phyloP scores from a whole-genome alignment of 129 eudicot genomes.

The Flaveria robusta region DNA sequence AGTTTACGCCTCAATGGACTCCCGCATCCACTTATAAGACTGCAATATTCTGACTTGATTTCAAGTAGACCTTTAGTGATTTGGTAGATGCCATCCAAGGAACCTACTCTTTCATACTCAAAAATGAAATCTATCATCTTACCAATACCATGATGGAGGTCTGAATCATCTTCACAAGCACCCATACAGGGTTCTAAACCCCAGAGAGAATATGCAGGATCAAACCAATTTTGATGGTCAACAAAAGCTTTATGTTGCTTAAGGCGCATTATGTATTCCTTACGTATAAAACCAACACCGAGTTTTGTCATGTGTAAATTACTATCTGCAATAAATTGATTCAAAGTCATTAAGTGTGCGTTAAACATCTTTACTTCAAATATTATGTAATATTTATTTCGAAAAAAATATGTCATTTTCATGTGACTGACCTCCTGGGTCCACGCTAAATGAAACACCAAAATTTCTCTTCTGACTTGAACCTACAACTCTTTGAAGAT shows the following conservation, averaged over 20 bases:
- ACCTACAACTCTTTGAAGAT: neutral
- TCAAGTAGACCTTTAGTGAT: neutral
- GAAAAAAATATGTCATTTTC: neutral
- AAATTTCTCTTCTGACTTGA: neutral
- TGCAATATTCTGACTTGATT: neutral
- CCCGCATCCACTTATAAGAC: no score
- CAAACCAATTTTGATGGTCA: no score
- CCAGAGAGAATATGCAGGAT: no score
- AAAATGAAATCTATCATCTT: neutral
- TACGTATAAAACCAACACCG: constrained; percentile 13
- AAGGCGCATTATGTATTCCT: neutral
- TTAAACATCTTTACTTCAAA: neutral
- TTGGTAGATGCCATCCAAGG: constrained; percentile 6
- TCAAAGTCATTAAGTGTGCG: neutral
- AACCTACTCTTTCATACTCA: neutral
- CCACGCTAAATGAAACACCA: constrained; percentile 1
- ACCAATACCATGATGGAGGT: neutral
- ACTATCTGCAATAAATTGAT: constrained; percentile 9
- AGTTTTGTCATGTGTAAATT: constrained; percentile 4
- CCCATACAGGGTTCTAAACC: neutral
- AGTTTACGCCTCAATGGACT: no score
- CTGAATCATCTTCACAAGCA: neutral
- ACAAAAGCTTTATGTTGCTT: neutral
- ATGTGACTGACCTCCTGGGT: constrained; percentile 5
- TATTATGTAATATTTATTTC: neutral